phyloP scores from a whole-genome alignment of 352 stramenopile species.

The Globisporangium carolinianum region DNA sequence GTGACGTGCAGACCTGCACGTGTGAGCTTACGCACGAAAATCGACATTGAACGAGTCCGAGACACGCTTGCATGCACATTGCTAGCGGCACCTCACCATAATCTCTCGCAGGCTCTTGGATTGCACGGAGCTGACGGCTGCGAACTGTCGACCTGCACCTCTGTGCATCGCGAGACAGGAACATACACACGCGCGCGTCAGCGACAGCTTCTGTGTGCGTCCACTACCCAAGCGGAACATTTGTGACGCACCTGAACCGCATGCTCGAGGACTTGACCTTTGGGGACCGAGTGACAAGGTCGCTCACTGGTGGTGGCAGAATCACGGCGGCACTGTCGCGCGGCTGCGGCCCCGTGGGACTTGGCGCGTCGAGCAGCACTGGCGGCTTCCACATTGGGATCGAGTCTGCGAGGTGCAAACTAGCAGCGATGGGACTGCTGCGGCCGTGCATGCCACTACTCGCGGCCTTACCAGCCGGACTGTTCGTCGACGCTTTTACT shows the following conservation, averaged over 20 bases:
- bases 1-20: too few species aligned
- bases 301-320: conserved; percentile 31
- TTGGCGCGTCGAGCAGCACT: too few species aligned
- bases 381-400: background rate
- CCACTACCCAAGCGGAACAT: too few species aligned
- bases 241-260: conserved; percentile 32
- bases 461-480: background rate
- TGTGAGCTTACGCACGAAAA: too few species aligned
- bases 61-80: too few species aligned
- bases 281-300: conserved; percentile 30
- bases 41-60: too few species aligned
- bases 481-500: background rate
- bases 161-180: conserved; percentile 7
- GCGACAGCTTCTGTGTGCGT: background rate
- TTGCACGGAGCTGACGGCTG: conserved; percentile 22
- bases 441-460: background rate
- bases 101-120: conserved; percentile 25
- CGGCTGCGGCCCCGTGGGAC: too few species aligned
- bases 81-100: conserved; percentile 20
- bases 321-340: conserved; percentile 14
- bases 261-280: conserved; percentile 35
- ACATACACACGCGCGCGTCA: background rate
- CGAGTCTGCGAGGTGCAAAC: conserved; percentile 8
- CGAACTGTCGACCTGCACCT: conserved; percentile 50
- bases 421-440: background rate